Evolutionary conservation across 306 rosid species (phyloP).

Genomic region (Glycine tomentella): DNA sequence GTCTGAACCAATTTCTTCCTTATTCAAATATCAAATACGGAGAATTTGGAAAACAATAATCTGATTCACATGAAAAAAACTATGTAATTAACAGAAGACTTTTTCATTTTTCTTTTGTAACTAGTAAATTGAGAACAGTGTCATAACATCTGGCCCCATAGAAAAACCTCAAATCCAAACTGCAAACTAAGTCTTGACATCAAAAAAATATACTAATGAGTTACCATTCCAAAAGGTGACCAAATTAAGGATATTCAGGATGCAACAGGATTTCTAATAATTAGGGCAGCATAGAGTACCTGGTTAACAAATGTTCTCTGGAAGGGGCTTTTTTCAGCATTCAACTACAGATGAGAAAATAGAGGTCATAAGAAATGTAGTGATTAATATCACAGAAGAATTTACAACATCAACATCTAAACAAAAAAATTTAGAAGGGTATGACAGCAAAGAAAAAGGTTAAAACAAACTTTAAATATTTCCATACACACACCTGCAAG

Average conservation of each 20-base stretch:
- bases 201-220: not conserved
- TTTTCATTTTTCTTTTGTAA: not conserved
- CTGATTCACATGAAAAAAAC: constrained; percentile 12
- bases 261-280: not conserved
- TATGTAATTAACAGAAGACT: not conserved
- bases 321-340: constrained; percentile 89
- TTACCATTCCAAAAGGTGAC: constrained; percentile 1
- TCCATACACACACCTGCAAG: constrained; percentile 5
- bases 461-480: not conserved
- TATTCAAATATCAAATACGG: not conserved
- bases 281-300: constrained; percentile 53
- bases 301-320: constrained; percentile 89
- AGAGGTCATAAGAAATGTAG: constrained; percentile 33
- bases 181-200: constrained; percentile 4
- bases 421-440: constrained; percentile 14
- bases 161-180: constrained; percentile 38
- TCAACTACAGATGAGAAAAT: constrained; percentile 63
- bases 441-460: no score
- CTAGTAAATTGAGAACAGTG: constrained; percentile 7
- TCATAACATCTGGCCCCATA: not conserved
- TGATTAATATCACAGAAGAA: constrained; percentile 1
- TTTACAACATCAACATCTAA: not conserved
- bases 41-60: constrained; percentile 6
- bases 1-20: constrained; percentile 14
- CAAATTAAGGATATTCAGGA: constrained; percentile 17